Conservation (phyloP, 2,329 filamentous ascomycete species). For the Penicillium sp. region DNA sequence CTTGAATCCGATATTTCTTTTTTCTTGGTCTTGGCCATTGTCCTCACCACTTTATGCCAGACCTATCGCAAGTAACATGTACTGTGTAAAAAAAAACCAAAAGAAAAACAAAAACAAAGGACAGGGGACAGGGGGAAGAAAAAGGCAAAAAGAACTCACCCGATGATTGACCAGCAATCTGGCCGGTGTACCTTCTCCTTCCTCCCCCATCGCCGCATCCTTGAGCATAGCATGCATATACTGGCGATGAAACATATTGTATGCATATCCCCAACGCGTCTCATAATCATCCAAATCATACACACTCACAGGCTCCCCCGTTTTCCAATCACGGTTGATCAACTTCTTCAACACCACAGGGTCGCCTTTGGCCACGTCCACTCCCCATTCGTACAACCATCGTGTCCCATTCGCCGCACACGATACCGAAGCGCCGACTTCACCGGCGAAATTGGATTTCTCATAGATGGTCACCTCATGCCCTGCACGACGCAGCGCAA, state of each 20-base stretch:
- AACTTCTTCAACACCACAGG: slow-evolving; percentile 60
- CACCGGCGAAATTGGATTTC: slow-evolving; percentile 59
- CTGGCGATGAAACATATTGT: slow-evolving; percentile 65
- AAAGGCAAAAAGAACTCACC: slow-evolving; percentile 25
- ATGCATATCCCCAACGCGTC: slow-evolving; percentile 58
- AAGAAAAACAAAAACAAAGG: too few relatives aligned
- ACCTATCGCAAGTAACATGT: too few relatives aligned
- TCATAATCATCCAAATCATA: slow-evolving; percentile 62
- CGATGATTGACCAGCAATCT: slow-evolving; percentile 52
- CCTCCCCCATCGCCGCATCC: slow-evolving; percentile 49
- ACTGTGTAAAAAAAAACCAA: too few relatives aligned
- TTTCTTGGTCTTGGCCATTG: too few relatives aligned
- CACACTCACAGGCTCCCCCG: slow-evolving; percentile 59
- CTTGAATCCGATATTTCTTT: too few relatives aligned
- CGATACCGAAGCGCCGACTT: slow-evolving; percentile 61
- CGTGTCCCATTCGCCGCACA: slow-evolving; percentile 65
- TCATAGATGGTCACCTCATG: slow-evolving; percentile 60
- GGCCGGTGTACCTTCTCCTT: slow-evolving; percentile 51
- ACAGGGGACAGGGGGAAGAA: too few relatives aligned
- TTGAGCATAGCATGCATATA: slow-evolving; percentile 64
- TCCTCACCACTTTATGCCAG: too few relatives aligned
- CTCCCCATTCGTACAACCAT: slow-evolving; percentile 63
- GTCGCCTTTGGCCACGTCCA: slow-evolving; percentile 59
- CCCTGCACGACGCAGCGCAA: slow-evolving; percentile 49
- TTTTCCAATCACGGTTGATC: slow-evolving; percentile 66